These are phyloP conservation scores for Monilinia laxa DNA, from an alignment of 2,329 filamentous ascomycete genomes.

Conservation along the genomic window DNA sequence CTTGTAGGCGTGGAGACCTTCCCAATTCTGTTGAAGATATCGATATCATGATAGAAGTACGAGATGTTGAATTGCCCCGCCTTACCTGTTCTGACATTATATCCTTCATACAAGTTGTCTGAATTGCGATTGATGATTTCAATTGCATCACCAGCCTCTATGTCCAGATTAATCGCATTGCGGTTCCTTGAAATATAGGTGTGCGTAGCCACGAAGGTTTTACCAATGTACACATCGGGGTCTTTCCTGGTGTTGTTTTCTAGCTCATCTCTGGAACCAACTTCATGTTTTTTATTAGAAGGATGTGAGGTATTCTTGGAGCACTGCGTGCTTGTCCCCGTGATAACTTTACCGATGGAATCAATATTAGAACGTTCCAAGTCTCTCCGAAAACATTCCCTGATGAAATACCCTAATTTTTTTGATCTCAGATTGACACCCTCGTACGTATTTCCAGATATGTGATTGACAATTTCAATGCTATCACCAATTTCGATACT, in stretches of 20 bases:
- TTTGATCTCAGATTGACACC: not conserved
- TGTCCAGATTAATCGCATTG: not conserved
- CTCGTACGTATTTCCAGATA: not conserved
- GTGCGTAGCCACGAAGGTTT: slow-evolving; percentile 2
- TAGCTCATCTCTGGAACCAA: not conserved
- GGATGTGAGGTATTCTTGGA: not conserved
- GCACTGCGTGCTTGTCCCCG: not conserved
- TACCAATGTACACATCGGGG: not conserved
- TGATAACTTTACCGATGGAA: no score
- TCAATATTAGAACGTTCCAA: not conserved
- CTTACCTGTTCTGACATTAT: not conserved
- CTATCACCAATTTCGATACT: not conserved
- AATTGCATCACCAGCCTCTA: not conserved
- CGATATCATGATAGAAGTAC: not conserved
- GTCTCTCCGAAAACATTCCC: not conserved
- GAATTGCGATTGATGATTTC: not conserved
- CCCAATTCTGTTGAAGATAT: not conserved
- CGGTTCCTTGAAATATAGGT: not conserved
- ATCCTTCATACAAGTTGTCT: not conserved
- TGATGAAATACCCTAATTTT: not conserved
- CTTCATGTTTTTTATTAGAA: not conserved
- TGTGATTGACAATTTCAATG: not conserved
- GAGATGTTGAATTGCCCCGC: not conserved
- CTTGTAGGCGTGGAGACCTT: not conserved
- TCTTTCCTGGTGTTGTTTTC: no score